These are phyloP conservation scores for Spergularia bocconei DNA, from an alignment of 148 eudicot genomes.

Conservation along the genomic window DNA sequence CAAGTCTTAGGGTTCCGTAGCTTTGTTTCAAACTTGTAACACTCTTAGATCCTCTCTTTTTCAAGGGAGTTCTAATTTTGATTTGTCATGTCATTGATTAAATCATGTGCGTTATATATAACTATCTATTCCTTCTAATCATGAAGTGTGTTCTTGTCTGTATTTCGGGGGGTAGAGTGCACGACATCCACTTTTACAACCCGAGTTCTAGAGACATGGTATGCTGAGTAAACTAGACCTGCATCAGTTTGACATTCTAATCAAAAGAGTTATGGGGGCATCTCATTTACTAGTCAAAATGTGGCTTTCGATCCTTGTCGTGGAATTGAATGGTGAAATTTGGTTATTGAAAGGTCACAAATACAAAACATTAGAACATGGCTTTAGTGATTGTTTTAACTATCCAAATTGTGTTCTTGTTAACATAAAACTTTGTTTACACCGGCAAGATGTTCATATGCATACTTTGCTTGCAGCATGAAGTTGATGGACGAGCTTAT, in stretches of 20 bases:
- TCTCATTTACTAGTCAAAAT: background rate
- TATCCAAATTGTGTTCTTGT: background rate
- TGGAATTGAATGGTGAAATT: background rate
- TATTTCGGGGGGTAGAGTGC: too few species aligned
- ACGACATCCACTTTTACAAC: background rate
- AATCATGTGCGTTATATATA: too few species aligned
- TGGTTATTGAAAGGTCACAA: background rate
- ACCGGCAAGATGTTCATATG: background rate
- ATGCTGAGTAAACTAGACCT: too few species aligned
- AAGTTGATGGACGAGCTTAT: conserved; percentile 78
- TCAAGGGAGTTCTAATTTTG: too few species aligned
- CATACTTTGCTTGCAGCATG: conserved; percentile 53
- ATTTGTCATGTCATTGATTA: too few species aligned
- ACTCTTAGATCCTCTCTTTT: too few species aligned
- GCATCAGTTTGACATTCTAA: background rate
- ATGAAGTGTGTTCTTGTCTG: too few species aligned
- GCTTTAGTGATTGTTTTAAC: background rate
- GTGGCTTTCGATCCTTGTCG: background rate
- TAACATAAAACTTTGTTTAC: background rate
- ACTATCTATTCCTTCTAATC: too few species aligned
- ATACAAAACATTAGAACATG: background rate
- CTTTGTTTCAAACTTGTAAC: too few species aligned
- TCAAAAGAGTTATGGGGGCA: background rate
- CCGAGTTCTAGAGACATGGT: too few species aligned
- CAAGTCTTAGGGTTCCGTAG: too few species aligned